Conservation (phyloP, 768 basidiomycete species). For the Agaricus sinodeliciosus region DNA sequence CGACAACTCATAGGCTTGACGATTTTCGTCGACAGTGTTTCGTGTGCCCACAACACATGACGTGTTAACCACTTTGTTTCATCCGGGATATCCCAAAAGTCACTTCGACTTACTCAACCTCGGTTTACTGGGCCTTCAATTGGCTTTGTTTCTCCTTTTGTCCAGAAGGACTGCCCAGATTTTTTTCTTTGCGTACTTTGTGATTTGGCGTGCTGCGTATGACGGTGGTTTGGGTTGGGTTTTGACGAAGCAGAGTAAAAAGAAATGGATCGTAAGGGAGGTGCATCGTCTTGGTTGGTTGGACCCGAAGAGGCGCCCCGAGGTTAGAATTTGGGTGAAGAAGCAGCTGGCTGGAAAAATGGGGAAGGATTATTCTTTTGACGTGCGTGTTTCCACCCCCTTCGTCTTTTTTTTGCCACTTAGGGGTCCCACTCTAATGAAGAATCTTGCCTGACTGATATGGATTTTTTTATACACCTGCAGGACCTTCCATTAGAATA, state of each 20-base stretch:
- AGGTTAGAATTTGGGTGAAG: slow-evolving; percentile 74
- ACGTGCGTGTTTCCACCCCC: slow-evolving; percentile 43
- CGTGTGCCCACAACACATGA: slow-evolving; percentile 90
- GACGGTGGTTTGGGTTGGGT: slow-evolving; percentile 93
- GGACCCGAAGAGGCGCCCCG: slow-evolving; percentile 60
- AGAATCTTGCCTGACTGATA: background rate
- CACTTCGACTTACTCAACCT: slow-evolving; percentile 85
- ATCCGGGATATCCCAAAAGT: slow-evolving; percentile 79
- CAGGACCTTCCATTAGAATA: slow-evolving; percentile 89
- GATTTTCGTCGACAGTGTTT: slow-evolving; percentile 54
- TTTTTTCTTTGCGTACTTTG: slow-evolving; percentile 88
- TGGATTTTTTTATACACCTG: background rate
- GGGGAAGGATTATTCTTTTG: slow-evolving; percentile 91
- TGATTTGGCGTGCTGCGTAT: slow-evolving; percentile 89
- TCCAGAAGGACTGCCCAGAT: slow-evolving; percentile 45
- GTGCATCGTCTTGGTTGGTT: slow-evolving; percentile 83
- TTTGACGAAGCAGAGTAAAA: slow-evolving; percentile 92
- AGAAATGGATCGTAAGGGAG: slow-evolving; percentile 85
- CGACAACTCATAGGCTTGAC: too few relatives aligned
- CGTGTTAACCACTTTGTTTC: slow-evolving; percentile 78
- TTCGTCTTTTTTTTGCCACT: slow-evolving; percentile 1
- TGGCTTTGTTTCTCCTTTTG: slow-evolving; percentile 64
- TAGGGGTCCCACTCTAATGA: slow-evolving; percentile 2
- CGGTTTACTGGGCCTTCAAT: slow-evolving; percentile 69
- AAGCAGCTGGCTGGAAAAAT: slow-evolving; percentile 86